A percentile compares a stretch with the other conserved stretches of the same genome.
Evolutionary conservation across 73 alveolate species (phyloP).

Genomic region (Tetrahymena elliotti): DNA sequence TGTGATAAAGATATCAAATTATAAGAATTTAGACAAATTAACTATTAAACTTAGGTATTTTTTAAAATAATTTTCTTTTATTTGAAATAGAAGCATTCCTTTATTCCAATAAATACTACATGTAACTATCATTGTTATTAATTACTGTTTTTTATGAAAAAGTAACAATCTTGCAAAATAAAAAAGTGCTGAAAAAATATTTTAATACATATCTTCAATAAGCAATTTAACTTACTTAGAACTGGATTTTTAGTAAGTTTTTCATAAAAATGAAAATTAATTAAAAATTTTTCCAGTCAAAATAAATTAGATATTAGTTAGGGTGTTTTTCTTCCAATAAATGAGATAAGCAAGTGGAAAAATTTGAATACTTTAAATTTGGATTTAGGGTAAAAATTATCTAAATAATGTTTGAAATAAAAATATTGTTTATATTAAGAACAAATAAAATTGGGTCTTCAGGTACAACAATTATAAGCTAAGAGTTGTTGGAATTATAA

Average conservation of each 20-base stretch:
- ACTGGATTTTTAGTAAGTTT: background rate
- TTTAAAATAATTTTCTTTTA: too few relatives aligned
- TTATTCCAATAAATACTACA: too few relatives aligned
- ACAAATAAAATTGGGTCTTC: background rate
- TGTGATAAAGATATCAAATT: background rate
- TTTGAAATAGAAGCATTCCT: too few relatives aligned
- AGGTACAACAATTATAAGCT: background rate
- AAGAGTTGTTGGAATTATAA: background rate
- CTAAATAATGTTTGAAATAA: too few relatives aligned
- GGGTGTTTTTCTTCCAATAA: background rate
- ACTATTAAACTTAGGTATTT: background rate
- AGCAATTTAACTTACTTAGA: background rate
- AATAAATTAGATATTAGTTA: background rate
- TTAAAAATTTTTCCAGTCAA: background rate
- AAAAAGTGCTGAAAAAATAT: background rate
- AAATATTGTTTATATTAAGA: background rate
- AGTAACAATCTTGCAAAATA: background rate
- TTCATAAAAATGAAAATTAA: too few relatives aligned
- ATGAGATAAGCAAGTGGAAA: background rate
- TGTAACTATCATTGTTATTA: too few relatives aligned
- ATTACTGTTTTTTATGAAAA: too few relatives aligned
- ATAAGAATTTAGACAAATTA: background rate
- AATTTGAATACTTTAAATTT: background rate
- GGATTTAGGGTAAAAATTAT: background rate
- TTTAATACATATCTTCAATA: background rate